phyloP scores from a whole-genome alignment of 116 monocot species.

The Dioscorea cayenensis region DNA sequence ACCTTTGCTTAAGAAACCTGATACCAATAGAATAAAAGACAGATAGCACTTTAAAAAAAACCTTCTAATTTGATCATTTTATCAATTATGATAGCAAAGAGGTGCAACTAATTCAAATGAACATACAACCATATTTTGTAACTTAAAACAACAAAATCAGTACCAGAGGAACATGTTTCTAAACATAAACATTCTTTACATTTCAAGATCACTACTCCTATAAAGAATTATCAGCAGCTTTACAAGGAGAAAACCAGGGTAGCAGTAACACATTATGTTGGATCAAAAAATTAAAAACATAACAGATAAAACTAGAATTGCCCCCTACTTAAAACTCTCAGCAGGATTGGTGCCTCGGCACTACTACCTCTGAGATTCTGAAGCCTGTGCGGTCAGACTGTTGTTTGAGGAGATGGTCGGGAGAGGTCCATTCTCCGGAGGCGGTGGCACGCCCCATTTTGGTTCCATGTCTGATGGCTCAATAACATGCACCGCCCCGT shows the following conservation, averaged over 20 bases:
- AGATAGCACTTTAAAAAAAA: too few relatives aligned
- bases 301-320: neutral
- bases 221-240: slow-evolving; percentile 1
- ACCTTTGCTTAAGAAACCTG: too few relatives aligned
- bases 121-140: neutral
- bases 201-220: neutral
- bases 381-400: slow-evolving; percentile 4
- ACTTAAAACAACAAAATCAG: neutral
- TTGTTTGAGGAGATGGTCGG: slow-evolving; percentile 6
- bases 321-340: neutral
- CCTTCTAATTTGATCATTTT: too few relatives aligned
- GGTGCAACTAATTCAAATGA: too few relatives aligned
- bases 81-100: too few relatives aligned
- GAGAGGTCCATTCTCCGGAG: slow-evolving; percentile 61
- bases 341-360: neutral
- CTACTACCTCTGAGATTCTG: neutral
- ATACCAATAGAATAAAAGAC: too few relatives aligned
- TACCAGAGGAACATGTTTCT: neutral
- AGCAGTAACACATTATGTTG: neutral
- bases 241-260: neutral
- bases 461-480: slow-evolving; percentile 76
- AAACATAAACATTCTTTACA: neutral
- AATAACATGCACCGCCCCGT: slow-evolving; percentile 79
- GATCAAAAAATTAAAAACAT: neutral
- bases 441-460: slow-evolving; percentile 74